Base-by-base conservation (phyloP, 306 rosid species). In the Myrica gale region DNA sequence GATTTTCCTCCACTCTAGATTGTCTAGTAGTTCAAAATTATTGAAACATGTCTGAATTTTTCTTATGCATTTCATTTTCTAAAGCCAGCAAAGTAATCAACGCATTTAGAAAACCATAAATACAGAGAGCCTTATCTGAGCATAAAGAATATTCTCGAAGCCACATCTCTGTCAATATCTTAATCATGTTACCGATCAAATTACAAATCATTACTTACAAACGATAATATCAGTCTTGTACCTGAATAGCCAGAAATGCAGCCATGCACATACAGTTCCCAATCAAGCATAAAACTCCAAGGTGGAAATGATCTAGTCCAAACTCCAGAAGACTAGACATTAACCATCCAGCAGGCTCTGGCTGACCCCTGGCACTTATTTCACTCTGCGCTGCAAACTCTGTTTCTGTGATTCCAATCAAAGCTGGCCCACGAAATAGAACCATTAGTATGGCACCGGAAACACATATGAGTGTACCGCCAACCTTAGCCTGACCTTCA, bases 201-300 rank as follows among this genome's bases (percentile, higher is more conserved):
- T 74, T 7, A 65, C 69, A 52, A 62, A 39, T 44, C 21, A 44
- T 21, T 12, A 60, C 39, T 65, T 10, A 45, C 74, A 76, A 60
- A 12, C 50, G 7, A 71, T 56, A 75, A 69, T 65, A 75, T 51
- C 71, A 58, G 50, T 53, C 44, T 74, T 41, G 71, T 78, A 93
- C 98, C 93, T 93, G 98, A 82, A 92, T 85, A 77, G 96, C 91
- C 71, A 94, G 75, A 85, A 79, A 92, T 46, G 92, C 88, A 79
- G 97, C 98, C 98, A 94, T 91, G 88, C 98, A 94, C 74, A 94
- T 86, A 80, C 97, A 92, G 82, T 91, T 94, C 72, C 96, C 98
- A 68, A 94, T 82, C 84, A 94, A 86, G 88, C 96, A 94, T 55
- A 94, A 47, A 47, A 90, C 93, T 68, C 98, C 98, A 76, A 92